Percentiles rank a stretch among this genome's conserved stretches.
phyloP scores from a whole-genome alignment of 2,329 filamentous ascomycete genomes.

The Hortaea werneckii region DNA sequence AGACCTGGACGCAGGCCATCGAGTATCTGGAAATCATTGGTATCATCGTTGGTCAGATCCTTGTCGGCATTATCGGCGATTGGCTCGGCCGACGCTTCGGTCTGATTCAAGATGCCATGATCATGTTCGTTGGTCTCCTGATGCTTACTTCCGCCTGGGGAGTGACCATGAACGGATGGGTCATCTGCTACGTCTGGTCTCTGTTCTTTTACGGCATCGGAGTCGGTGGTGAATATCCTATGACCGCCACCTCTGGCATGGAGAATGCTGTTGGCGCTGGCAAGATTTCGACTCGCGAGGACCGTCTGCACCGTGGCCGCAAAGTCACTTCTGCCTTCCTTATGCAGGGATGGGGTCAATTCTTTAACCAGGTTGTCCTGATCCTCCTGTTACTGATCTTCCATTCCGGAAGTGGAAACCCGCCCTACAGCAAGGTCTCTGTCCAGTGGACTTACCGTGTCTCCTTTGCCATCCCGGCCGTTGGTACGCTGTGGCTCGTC shows the following conservation, averaged over 20 bases:
- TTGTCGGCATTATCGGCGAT: slow-evolving; percentile 71
- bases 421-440: slow-evolving; percentile 66
- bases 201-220: slow-evolving; percentile 79
- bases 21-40: slow-evolving; percentile 88
- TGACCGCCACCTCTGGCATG: slow-evolving; percentile 92
- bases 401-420: slow-evolving; percentile 65
- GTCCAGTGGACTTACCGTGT: slow-evolving; percentile 87
- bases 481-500: slow-evolving; percentile 86
- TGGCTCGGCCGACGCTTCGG: slow-evolving; percentile 87
- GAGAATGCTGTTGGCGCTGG: slow-evolving; percentile 66
- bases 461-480: slow-evolving; percentile 81
- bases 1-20: slow-evolving; percentile 73
- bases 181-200: slow-evolving; percentile 92
- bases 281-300: slow-evolving; percentile 79
- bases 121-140: slow-evolving; percentile 88
- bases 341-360: slow-evolving; percentile 98
- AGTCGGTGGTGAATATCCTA: slow-evolving; percentile 83
- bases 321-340: slow-evolving; percentile 93
- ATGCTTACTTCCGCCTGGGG: slow-evolving; percentile 93
- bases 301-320: slow-evolving; percentile 88
- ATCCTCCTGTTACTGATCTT: slow-evolving; percentile 82
- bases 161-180: slow-evolving; percentile 75
- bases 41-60: slow-evolving; percentile 87
- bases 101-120: slow-evolving; percentile 84
- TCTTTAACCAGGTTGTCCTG: slow-evolving; percentile 82